Percentiles rank a stretch among this genome's conserved stretches.
Evolutionary conservation across 2,329 filamentous ascomycete genomes (phyloP).

Genomic region (Macrophomina phaseolina): DNA sequence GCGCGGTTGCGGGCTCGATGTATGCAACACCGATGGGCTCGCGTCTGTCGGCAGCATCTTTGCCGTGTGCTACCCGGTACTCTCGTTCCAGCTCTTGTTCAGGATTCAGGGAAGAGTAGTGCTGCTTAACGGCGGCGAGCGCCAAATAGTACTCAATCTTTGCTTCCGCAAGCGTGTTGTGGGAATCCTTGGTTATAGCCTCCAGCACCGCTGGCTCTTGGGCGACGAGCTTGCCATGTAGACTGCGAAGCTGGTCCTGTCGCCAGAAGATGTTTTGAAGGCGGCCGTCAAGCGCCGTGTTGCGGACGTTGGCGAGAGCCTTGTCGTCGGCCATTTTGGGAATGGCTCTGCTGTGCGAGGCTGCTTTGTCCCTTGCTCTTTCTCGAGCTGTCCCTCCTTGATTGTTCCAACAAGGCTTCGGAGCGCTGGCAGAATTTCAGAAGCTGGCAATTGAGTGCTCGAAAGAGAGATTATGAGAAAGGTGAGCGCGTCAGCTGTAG

Average conservation of each 20-base stretch:
- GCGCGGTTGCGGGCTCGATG: constrained; percentile 51
- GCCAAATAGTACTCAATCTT: constrained; percentile 50
- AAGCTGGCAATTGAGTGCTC: neutral
- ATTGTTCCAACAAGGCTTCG: neutral
- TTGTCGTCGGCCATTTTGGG: constrained; percentile 31
- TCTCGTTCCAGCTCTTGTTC: constrained; percentile 48
- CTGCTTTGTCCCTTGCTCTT: neutral
- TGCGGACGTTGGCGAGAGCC: constrained; percentile 42
- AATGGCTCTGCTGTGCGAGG: neutral
- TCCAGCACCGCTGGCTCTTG: constrained; percentile 45
- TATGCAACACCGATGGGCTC: constrained; percentile 52
- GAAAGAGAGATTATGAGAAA: neutral
- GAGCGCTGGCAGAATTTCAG: neutral
- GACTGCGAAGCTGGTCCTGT: constrained; percentile 52
- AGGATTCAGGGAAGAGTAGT: constrained; percentile 49
- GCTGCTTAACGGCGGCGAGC: constrained; percentile 46
- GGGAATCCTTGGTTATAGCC: constrained; percentile 50
- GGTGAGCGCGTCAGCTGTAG: neutral
- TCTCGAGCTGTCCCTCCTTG: neutral
- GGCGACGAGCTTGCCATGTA: constrained; percentile 48
- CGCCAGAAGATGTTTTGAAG: constrained; percentile 54
- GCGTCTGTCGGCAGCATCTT: constrained; percentile 44
- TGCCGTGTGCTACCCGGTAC: constrained; percentile 49
- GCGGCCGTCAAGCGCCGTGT: constrained; percentile 53
- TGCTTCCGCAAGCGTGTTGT: constrained; percentile 44